Evolutionary conservation across 805 yeast genomes (phyloP), one percentile per base, ranked within the genome.

Genomic region (Cyberlindnera xishuangbannaensis): DNA sequence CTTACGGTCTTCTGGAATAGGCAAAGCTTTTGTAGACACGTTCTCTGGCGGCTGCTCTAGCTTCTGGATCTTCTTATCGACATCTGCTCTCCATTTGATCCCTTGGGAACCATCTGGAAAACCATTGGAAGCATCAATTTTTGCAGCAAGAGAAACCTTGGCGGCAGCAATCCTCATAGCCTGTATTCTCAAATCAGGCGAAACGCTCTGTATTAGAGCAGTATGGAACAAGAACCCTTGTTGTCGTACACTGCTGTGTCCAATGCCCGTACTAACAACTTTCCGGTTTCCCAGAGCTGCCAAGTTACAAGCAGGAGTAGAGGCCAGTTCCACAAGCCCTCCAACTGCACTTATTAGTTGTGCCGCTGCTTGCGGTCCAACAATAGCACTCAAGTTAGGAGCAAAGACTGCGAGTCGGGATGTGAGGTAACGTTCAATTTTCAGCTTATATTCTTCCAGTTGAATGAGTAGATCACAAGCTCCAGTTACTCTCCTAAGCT

Each of bases 151-250:
- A 0, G 83, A 68, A 1, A 85, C 62, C 51, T 88, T 90, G 0
- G 82, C 95, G 26, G 95, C 72, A 1, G 84, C 59, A 43, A 86
- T 78, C 36, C 96, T 62, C 64, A 85, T 65, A 7, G 87, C 90
- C 46, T 82, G 83, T 35, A 71, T 73, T 31, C 78, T 65, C 15
- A 71, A 55, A 23, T 73, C 79, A 3, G 71, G 69, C 0, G 86
- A 77, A 20, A 76, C 73, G 5, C 61, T 57, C 37, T 72, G 80
- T 3, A 83, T 70, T 15, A 83, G 35, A 1, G 73, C 82, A 25
- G 76, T 64, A 38, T 73, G 60, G 53, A 71, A 83, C 4, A 87
- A 48, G 49, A 73, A 81, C 0, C 96, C 95, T 31, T 78, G 72
- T 37, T 78, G 81, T 25, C 82, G 57, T 7, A 69, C 62, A 9